phyloP scores from a whole-genome alignment of 23 red algal species.

The Cyanidioschyzon merolae region DNA sequence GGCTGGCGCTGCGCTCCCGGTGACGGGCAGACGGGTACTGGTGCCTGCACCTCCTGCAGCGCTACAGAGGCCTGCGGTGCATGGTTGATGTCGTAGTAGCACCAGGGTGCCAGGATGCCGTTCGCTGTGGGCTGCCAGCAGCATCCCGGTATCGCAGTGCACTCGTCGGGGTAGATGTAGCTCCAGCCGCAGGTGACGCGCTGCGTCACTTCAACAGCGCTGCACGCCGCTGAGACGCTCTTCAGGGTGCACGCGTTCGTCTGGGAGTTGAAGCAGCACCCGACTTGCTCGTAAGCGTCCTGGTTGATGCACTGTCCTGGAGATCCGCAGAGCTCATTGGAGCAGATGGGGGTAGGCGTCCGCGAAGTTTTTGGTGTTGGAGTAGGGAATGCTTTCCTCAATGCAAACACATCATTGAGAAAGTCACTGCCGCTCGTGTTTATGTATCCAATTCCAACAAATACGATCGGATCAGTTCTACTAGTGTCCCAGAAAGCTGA shows the following conservation, averaged over 20 bases:
- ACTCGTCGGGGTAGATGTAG: slow-evolving; percentile 20
- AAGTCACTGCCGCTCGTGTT: neutral
- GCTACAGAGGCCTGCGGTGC: slow-evolving; percentile 9
- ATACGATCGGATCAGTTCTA: neutral
- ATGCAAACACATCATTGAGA: slow-evolving; percentile 4
- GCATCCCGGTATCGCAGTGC: slow-evolving; percentile 13
- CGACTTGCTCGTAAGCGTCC: slow-evolving; percentile 1
- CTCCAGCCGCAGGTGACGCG: slow-evolving; percentile 11
- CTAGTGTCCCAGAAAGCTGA: neutral
- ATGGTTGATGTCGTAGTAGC: slow-evolving; percentile 15
- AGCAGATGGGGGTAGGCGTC: slow-evolving; percentile 1
- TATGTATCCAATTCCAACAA: neutral
- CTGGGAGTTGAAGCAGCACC: slow-evolving; percentile 11
- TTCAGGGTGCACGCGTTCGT: slow-evolving; percentile 8
- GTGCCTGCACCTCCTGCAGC: slow-evolving; percentile 1
- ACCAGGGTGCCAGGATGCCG: slow-evolving; percentile 16
- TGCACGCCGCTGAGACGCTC: slow-evolving; percentile 2
- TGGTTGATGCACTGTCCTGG: neutral
- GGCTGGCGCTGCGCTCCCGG: neutral
- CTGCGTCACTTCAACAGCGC: neutral
- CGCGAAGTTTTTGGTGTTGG: neutral
- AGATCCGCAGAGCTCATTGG: neutral
- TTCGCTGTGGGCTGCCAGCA: slow-evolving; percentile 14
- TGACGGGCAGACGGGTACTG: neutral
- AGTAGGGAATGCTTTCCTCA: neutral